A percentile compares a stretch with the other conserved stretches of the same genome.
These are phyloP conservation scores for Taphrina deformans DNA, from an alignment of 1,139 yeast genomes.

Conservation along the genomic window DNA sequence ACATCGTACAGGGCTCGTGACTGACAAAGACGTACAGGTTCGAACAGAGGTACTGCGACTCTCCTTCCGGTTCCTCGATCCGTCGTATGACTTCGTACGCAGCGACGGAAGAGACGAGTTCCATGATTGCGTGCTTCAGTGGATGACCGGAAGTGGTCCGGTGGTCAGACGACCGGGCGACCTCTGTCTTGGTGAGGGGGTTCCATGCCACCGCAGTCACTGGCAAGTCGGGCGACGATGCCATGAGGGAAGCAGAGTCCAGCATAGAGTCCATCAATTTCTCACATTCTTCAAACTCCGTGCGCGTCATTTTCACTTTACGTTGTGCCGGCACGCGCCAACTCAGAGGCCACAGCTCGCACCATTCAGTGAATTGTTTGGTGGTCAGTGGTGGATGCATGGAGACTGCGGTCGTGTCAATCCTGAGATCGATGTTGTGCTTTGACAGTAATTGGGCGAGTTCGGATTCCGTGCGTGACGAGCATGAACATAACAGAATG, in stretches of 20 bases:
- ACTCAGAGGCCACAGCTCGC: conserved; percentile 30
- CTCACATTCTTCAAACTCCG: conserved; percentile 16
- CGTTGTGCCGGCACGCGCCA: conserved; percentile 25
- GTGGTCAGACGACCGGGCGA: conserved; percentile 49
- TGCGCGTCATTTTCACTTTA: conserved; percentile 7
- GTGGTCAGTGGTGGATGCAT: conserved; percentile 27
- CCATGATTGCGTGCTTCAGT: conserved; percentile 71
- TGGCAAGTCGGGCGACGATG: conserved; percentile 43
- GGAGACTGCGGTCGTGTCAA: conserved; percentile 10
- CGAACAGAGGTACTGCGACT: conserved; percentile 63
- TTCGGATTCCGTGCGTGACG: conserved; percentile 2
- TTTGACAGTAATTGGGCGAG: neutral
- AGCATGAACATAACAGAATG: conserved; percentile 23
- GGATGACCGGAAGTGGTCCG: conserved; percentile 51
- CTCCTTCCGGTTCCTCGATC: conserved; percentile 37
- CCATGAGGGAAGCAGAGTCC: conserved; percentile 17
- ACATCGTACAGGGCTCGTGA: conserved; percentile 97
- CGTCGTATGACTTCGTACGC: conserved; percentile 50
- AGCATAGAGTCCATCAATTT: conserved; percentile 22
- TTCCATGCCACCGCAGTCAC: conserved; percentile 55
- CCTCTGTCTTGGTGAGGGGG: conserved; percentile 48
- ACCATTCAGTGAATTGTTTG: conserved; percentile 27
- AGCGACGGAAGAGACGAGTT: conserved; percentile 65
- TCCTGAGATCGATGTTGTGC: neutral
- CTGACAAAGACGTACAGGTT: conserved; percentile 78